A percentile compares a stretch with the other conserved stretches of the same genome.
Evolutionary conservation across 169 alveolate genomes (phyloP).

Genomic region (Plasmodium vivax): DNA sequence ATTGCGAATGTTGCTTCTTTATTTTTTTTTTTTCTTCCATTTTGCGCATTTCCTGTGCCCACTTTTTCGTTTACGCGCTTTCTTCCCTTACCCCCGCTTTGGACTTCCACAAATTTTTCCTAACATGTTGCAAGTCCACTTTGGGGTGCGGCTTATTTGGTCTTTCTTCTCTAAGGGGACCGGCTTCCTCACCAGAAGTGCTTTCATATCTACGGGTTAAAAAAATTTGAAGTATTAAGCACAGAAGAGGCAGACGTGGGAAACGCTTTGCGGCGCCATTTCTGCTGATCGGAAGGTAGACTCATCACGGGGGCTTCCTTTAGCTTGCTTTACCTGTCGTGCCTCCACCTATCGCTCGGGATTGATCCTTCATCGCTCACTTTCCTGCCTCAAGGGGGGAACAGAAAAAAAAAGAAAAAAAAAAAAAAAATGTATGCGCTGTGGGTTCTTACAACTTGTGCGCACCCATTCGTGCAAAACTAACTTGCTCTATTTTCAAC

Average conservation of each 20-base stretch:
- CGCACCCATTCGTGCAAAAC: not conserved
- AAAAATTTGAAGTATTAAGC: not conserved
- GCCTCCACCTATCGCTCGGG: conserved; percentile 32
- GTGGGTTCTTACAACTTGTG: not conserved
- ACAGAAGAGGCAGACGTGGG: not conserved
- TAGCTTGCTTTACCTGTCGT: conserved; percentile 59
- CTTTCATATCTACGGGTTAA: conserved; percentile 54
- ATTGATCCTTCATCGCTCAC: not conserved
- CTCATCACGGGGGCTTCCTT: not conserved
- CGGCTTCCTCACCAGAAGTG: conserved; percentile 24
- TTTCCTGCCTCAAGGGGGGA: conserved; percentile 2
- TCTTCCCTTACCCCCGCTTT: conserved; percentile 64
- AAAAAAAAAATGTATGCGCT: not conserved
- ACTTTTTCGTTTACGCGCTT: not conserved
- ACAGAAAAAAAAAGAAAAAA: not conserved
- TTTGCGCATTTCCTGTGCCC: not conserved
- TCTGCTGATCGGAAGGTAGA: not conserved
- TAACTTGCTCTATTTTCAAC: not conserved
- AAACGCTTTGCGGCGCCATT: not conserved
- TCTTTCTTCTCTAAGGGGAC: not conserved
- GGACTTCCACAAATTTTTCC: conserved; percentile 71
- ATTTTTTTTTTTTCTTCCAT: not conserved
- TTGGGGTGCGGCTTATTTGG: not conserved
- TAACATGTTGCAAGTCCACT: conserved; percentile 2
- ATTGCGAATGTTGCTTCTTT: not conserved